A percentile compares a stretch with the other conserved stretches of the same genome.
phyloP scores from a whole-genome alignment of 768 basidiomycete species.

The Harrya chromipes region DNA sequence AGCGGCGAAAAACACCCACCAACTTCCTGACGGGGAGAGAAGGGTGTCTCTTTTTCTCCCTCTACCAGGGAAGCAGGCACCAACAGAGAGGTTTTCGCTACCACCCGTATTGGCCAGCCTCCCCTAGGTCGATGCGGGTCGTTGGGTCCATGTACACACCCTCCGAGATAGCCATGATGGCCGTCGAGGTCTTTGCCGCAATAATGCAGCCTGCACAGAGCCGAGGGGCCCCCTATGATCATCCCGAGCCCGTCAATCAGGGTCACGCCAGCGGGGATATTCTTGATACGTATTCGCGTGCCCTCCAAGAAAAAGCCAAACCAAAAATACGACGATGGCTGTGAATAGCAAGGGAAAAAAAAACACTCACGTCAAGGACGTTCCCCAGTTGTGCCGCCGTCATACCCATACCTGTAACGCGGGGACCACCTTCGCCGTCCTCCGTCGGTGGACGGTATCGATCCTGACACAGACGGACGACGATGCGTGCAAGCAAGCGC shows the following conservation, averaged over 20 bases:
- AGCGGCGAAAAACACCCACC: neutral
- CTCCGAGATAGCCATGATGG: neutral
- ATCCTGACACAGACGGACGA: slow-evolving; percentile 23
- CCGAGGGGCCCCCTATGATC: slow-evolving; percentile 4
- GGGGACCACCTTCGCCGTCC: neutral
- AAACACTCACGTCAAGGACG: slow-evolving; percentile 31
- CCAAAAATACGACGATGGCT: neutral
- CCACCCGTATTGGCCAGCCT: neutral
- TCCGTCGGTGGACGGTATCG: slow-evolving; percentile 15
- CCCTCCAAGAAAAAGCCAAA: neutral
- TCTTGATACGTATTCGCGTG: neutral
- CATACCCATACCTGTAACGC: slow-evolving; percentile 13
- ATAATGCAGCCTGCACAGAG: slow-evolving; percentile 6
- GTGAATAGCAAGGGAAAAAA: neutral
- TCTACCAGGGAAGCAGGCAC: slow-evolving; percentile 3
- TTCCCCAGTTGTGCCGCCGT: slow-evolving; percentile 32
- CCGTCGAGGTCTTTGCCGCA: slow-evolving; percentile 16
- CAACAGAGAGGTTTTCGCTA: slow-evolving; percentile 2
- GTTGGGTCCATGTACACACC: slow-evolving; percentile 3
- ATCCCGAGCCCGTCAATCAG: slow-evolving; percentile 13
- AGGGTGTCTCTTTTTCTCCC: slow-evolving; percentile 3
- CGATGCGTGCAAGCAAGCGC: slow-evolving; percentile 16
- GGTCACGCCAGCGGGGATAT: slow-evolving; percentile 12
- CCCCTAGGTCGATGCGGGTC: slow-evolving; percentile 15
- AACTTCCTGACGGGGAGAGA: slow-evolving; percentile 3